A percentile compares a stretch with the other conserved stretches of the same genome.
phyloP scores from a whole-genome alignment of 495 filamentous ascomycete species.

The Emericellopsis terricola region DNA sequence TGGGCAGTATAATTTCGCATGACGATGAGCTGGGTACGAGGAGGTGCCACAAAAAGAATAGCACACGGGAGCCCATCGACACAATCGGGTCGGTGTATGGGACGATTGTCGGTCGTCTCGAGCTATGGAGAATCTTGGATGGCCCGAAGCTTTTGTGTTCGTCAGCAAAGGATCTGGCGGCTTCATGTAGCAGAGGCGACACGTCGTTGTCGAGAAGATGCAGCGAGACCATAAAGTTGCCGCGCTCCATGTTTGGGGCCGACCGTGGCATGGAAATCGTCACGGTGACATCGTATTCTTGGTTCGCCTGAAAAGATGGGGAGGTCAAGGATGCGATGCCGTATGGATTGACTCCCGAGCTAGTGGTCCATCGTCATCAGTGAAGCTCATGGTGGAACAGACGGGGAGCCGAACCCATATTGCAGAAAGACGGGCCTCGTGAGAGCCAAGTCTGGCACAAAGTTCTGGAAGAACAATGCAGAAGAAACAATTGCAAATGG shows the following conservation, averaged over 20 bases:
- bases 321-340: slow-evolving; percentile 25
- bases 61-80: slow-evolving; percentile 15
- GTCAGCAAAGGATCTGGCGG: neutral
- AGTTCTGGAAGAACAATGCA: slow-evolving; percentile 60
- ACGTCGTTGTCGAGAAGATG: slow-evolving; percentile 29
- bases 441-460: slow-evolving; percentile 53
- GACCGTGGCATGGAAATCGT: slow-evolving; percentile 41
- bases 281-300: slow-evolving; percentile 46
- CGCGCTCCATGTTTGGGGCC: slow-evolving; percentile 36
- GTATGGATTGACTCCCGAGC: slow-evolving; percentile 31
- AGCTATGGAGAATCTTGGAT: slow-evolving; percentile 13
- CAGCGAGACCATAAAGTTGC: slow-evolving; percentile 93
- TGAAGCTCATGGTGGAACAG: neutral
- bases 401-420: slow-evolving; percentile 41
- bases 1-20: slow-evolving; percentile 39
- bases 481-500: slow-evolving; percentile 50
- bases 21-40: slow-evolving; percentile 22
- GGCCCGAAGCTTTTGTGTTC: slow-evolving; percentile 2
- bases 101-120: slow-evolving; percentile 19
- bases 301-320: slow-evolving; percentile 26
- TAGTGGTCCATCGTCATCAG: slow-evolving; percentile 4
- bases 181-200: neutral
- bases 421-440: slow-evolving; percentile 59
- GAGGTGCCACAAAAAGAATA: slow-evolving; percentile 25
- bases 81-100: slow-evolving; percentile 22